Percentiles rank a stretch among this genome's conserved stretches.
phyloP scores from a whole-genome alignment of 345 rosid species.

The Acer campestre region DNA sequence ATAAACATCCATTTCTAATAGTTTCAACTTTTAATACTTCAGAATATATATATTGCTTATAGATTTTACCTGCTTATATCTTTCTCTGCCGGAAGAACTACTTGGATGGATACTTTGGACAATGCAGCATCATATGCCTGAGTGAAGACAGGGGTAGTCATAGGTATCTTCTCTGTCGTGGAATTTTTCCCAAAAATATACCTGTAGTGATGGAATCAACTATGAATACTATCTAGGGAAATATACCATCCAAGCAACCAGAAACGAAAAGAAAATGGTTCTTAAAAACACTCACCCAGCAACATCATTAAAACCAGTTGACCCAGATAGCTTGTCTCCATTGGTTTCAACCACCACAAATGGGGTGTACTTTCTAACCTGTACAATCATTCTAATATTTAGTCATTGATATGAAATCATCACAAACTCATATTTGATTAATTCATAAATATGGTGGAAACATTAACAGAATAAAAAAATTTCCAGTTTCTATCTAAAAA shows the following conservation, averaged over 20 bases:
- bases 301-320: constrained; percentile 70
- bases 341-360: constrained; percentile 78
- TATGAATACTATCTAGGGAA: neutral
- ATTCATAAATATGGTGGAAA: neutral
- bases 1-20: neutral
- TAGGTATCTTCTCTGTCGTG: constrained; percentile 56
- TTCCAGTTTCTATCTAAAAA: neutral
- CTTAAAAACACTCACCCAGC: constrained; percentile 55
- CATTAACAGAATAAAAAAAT: neutral
- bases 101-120: constrained; percentile 69
- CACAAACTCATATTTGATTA: neutral
- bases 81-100: constrained; percentile 75
- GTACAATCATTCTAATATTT: constrained; percentile 9
- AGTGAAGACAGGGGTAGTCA: constrained; percentile 83
- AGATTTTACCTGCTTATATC: constrained; percentile 57
- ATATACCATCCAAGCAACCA: neutral
- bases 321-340: constrained; percentile 78
- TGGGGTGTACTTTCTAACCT: constrained; percentile 71
- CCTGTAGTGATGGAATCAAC: constrained; percentile 34
- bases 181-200: constrained; percentile 83
- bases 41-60: neutral
- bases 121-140: constrained; percentile 55
- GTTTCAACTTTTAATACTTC: neutral
- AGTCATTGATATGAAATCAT: neutral
- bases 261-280: neutral